Evolutionary conservation across 1,139 yeast species (phyloP), one percentile per base, ranked within the genome.

Genomic region (Tardiomyces digboiensis): DNA sequence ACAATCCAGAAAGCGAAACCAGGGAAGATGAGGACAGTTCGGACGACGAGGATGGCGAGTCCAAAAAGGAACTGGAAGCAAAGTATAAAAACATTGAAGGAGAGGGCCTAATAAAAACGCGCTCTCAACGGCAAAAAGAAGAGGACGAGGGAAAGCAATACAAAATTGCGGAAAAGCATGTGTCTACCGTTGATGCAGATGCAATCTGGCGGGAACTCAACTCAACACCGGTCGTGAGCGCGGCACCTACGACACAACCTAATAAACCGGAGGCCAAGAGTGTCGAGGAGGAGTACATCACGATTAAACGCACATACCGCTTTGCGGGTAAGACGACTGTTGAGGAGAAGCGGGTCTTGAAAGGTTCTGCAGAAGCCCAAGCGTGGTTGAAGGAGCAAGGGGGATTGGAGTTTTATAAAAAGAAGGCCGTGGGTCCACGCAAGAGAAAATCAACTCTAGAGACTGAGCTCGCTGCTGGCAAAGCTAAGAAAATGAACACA

Each of bases 241-340:
- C 38, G 3, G 19, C 44, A 5, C 22, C 43, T n/a, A 39, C 12
- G 8, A 53, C 67, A 8, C 52, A 60, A 1, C 42, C 60, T 44
- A n/a, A n/a, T n/a, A n/a, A n/a, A n/a, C n/a, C n/a, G n/a, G n/a
- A n/a, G n/a, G 41, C 44, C 7, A 44, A 36, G 21, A 23, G 41
- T 36, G 49, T 46, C 18, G 39, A 50, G 43, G 60, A 68, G 33
- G 76, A 76, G 42, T 73, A 74, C 58, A 74, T 91, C 45, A 76
- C 78, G 52, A 89, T 91, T 44, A 80, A 78, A 49, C 72, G 93
- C 45, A 76, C 81, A 6, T 89, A 86, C 60, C 82, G 85, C 44
- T 91, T 88, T 71, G 98, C 98, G 0, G 97, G 97, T 2, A 83
- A 83, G 53, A 71, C 78, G 5, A 72, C 84, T 4, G 76, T 82